Conservation (phyloP, 176 grass and related monocot species). For the Hordeum vulgare region DNA sequence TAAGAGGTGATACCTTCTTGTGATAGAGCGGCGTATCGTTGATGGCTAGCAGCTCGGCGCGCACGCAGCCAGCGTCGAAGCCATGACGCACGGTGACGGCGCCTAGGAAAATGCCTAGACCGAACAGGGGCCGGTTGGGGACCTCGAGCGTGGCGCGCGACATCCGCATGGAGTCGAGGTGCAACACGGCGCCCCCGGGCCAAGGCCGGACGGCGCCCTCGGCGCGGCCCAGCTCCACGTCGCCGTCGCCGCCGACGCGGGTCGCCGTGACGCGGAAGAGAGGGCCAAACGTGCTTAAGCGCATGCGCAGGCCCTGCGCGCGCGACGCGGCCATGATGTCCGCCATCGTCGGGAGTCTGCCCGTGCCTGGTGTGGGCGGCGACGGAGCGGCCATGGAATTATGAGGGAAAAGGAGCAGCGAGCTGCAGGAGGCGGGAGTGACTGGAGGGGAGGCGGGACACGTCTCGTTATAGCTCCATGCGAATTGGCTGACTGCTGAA, state of each 20-base stretch:
- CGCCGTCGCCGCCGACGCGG: not conserved
- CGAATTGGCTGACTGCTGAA: not conserved
- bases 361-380: not conserved
- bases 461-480: not conserved
- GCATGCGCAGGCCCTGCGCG: conserved; percentile 53
- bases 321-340: conserved; percentile 60
- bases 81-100: conserved; percentile 75
- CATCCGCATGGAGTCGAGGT: conserved; percentile 81
- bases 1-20: conserved; percentile 42
- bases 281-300: conserved; percentile 52
- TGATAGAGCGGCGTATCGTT: conserved; percentile 83
- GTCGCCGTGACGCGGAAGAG: conserved; percentile 61
- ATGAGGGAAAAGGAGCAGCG: not conserved
- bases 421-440: not conserved
- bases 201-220: conserved; percentile 68
- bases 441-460: not conserved
- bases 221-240: conserved; percentile 55
- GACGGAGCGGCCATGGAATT: not conserved
- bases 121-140: conserved; percentile 65
- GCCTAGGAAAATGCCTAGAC: conserved; percentile 74
- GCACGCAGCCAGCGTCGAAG: conserved; percentile 68
- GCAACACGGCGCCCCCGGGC: conserved; percentile 52
- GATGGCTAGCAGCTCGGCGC: conserved; percentile 85
- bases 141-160: conserved; percentile 43
- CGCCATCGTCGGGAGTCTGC: conserved; percentile 50